phyloP scores from a whole-genome alignment of 345 rosid species.

The Excoecaria cochinchinensis region DNA sequence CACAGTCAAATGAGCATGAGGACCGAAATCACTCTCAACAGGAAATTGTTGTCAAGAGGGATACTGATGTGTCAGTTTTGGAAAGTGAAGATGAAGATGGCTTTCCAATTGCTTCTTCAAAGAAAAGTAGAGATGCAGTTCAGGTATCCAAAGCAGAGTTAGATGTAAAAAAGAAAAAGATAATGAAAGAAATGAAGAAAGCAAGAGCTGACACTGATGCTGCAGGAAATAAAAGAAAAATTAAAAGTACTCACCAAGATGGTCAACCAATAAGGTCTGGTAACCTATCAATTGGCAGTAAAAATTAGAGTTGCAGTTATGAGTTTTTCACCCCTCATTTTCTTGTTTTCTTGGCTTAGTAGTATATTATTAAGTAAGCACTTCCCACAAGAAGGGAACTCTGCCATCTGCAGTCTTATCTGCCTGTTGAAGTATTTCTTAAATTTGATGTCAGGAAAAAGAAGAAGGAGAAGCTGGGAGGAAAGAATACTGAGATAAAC shows the following conservation, averaged over 20 bases:
- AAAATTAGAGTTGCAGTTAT: background rate
- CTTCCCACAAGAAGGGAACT: conserved; percentile 3
- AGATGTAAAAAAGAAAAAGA: conserved; percentile 23
- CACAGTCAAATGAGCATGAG: conserved; percentile 33
- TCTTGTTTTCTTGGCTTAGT: background rate
- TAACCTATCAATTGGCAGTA: background rate
- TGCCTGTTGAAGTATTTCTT: conserved; percentile 20
- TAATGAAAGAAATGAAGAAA: conserved; percentile 31
- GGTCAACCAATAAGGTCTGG: conserved; percentile 58
- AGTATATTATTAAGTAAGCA: background rate
- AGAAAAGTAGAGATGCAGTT: conserved; percentile 24
- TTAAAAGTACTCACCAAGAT: conserved; percentile 52
- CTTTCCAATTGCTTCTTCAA: conserved; percentile 54
- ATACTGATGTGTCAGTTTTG: conserved; percentile 32
- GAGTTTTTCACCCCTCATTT: background rate
- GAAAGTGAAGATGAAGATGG: conserved; percentile 98
- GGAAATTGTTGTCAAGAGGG: conserved; percentile 46
- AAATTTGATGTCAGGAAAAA: conserved; percentile 45
- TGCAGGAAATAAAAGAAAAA: conserved; percentile 59
- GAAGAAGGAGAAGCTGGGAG: conserved; percentile 64
- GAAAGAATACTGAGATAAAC: conserved; percentile 30
- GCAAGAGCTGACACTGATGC: conserved; percentile 30
- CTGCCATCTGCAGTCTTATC: conserved; percentile 5
- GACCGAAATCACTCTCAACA: conserved; percentile 24
- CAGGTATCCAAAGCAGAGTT: conserved; percentile 29